Evolutionary conservation across 2,329 filamentous ascomycete species (phyloP).

Genomic region (Ophiosphaerella narmari): DNA sequence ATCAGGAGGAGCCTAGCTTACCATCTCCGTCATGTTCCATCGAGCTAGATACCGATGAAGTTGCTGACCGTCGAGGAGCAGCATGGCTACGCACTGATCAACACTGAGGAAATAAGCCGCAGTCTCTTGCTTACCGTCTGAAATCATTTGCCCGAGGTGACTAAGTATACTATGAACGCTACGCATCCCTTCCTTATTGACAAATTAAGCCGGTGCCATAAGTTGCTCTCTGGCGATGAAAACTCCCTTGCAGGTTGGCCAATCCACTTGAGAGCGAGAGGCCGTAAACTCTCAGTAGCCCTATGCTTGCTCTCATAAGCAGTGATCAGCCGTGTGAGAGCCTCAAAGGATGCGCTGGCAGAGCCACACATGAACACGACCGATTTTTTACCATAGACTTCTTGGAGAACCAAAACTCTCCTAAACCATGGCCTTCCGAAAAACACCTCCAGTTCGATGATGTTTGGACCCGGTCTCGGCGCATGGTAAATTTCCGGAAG

Average conservation of each 20-base stretch:
- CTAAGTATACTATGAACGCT: no score
- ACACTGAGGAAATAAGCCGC: no score
- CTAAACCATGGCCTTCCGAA: slow-evolving; percentile 17
- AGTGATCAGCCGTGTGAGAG: not conserved
- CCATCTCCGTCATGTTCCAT: no score
- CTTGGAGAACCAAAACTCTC: slow-evolving; percentile 25
- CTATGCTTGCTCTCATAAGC: not conserved
- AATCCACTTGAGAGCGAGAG: not conserved
- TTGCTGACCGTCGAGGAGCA: no score
- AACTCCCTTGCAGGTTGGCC: not conserved
- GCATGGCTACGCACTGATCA: no score
- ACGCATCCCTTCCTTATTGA: no score
- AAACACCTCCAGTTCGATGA: slow-evolving; percentile 5
- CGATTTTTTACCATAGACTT: slow-evolving; percentile 8
- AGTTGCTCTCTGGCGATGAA: slow-evolving; percentile 1
- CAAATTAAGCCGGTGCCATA: slow-evolving; percentile 5
- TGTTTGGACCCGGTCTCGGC: not conserved
- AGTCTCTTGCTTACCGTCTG: no score
- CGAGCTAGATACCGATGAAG: no score
- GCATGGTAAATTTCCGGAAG: not conserved
- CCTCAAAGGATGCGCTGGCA: not conserved
- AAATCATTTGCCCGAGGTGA: no score
- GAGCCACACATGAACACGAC: slow-evolving; percentile 4
- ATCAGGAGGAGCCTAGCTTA: no score
- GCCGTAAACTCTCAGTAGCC: not conserved